Evolutionary conservation across 306 rosid species (phyloP).

Genomic region (Cicer pinnatifidum): DNA sequence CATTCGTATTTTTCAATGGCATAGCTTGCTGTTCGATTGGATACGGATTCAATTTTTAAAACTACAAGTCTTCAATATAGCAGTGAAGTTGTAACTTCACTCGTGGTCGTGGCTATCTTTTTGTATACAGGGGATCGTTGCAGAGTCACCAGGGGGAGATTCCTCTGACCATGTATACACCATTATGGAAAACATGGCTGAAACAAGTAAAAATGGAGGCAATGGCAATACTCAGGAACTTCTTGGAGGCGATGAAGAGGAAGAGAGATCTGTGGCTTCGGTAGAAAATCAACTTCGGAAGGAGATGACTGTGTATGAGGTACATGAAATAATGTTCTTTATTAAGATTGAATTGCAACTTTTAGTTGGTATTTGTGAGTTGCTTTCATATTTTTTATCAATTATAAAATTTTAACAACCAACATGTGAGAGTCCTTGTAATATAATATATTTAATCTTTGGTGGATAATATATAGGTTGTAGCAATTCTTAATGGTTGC

Average conservation of each 20-base stretch:
- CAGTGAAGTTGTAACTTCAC: conserved; percentile 26
- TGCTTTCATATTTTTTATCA: conserved; percentile 16
- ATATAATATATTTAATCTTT: no score
- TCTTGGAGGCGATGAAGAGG: conserved; percentile 85
- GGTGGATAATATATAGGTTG: neutral
- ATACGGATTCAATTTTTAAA: conserved; percentile 29
- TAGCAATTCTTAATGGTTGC: neutral
- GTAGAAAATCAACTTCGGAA: conserved; percentile 83
- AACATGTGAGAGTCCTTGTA: no score
- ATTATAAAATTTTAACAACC: no score
- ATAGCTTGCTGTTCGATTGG: conserved; percentile 18
- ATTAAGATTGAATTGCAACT: conserved; percentile 9
- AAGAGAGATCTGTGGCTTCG: conserved; percentile 77
- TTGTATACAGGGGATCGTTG: conserved; percentile 65
- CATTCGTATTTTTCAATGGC: conserved; percentile 18
- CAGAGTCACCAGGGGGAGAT: conserved; percentile 66
- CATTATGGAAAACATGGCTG: conserved; percentile 67
- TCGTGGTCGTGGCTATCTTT: neutral
- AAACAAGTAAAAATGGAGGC: conserved; percentile 61
- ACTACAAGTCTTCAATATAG: conserved; percentile 1
- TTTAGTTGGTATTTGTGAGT: conserved; percentile 12
- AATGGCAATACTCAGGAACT: conserved; percentile 69
- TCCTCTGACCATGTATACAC: conserved; percentile 64
- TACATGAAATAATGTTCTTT: conserved; percentile 42
- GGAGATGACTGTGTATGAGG: conserved; percentile 96